Evolutionary conservation across 208 protist species (phyloP).

Genomic region (Strigomonas galati): DNA sequence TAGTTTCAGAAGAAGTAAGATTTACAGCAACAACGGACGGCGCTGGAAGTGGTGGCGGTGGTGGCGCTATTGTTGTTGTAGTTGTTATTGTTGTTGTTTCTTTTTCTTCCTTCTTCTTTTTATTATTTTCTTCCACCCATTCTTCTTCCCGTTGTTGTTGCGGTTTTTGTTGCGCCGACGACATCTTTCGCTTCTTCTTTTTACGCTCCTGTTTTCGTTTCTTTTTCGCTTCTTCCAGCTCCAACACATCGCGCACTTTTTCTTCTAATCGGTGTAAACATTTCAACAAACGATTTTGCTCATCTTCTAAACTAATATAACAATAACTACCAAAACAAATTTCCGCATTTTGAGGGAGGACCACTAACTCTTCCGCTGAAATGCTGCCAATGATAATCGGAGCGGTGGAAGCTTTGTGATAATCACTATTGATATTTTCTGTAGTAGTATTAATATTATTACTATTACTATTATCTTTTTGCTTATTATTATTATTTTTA

Average conservation of each 20-base stretch:
- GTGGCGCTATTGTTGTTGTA: not conserved
- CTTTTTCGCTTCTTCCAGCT: conserved; percentile 5
- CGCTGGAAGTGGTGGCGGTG: too few relatives aligned
- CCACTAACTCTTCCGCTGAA: conserved; percentile 42
- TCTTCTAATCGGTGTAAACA: conserved; percentile 18
- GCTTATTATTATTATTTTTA: conserved; percentile 6
- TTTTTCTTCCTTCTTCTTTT: not conserved
- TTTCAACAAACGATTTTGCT: conserved; percentile 43
- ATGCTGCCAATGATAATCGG: conserved; percentile 60
- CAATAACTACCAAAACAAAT: conserved; percentile 62
- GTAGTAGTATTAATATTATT: conserved; percentile 31
- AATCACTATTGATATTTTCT: conserved; percentile 28
- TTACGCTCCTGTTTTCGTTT: not conserved
- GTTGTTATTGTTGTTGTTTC: not conserved
- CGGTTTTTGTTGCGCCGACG: conserved; percentile 8
- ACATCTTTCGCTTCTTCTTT: too few relatives aligned
- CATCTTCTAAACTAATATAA: conserved; percentile 58
- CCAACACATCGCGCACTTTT: not conserved
- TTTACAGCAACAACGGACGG: not conserved
- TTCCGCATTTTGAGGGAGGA: conserved; percentile 52
- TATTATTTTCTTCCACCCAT: not conserved
- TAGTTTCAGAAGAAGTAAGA: not conserved
- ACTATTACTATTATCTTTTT: not conserved
- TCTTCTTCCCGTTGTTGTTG: not conserved
- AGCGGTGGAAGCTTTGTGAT: conserved; percentile 19